Conservation (phyloP, 441 rosid species). For the Corymbia calophylla region DNA sequence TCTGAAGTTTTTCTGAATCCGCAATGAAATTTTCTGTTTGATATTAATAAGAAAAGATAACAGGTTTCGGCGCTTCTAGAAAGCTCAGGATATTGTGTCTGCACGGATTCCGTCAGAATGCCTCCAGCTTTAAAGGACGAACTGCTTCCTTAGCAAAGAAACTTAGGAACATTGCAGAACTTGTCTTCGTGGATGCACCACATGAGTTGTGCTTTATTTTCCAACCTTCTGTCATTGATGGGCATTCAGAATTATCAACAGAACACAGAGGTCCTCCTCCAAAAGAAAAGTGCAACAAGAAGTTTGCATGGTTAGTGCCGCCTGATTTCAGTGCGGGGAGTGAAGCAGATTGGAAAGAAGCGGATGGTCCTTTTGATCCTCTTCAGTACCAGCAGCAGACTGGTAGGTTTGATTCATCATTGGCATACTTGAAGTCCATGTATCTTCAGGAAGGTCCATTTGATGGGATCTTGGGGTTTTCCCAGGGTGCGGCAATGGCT, state of each 20-base stretch:
- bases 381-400: constrained; percentile 81
- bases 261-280: constrained; percentile 26
- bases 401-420: constrained; percentile 56
- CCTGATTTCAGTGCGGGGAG: constrained; percentile 28
- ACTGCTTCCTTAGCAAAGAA: constrained; percentile 89
- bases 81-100: constrained; percentile 82
- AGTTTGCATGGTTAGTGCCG: constrained; percentile 78
- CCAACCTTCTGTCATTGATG: constrained; percentile 25
- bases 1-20: not conserved
- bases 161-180: constrained; percentile 69
- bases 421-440: constrained; percentile 36
- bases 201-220: constrained; percentile 74
- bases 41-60: not conserved
- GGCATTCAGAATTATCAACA: constrained; percentile 11
- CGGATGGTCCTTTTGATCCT: constrained; percentile 62
- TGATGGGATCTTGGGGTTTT: constrained; percentile 89
- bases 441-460: constrained; percentile 66
- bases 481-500: constrained; percentile 94
- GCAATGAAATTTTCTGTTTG: not conserved
- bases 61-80: constrained; percentile 30
- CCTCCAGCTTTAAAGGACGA: constrained; percentile 88
- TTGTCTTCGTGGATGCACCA: constrained; percentile 72
- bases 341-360: constrained; percentile 45
- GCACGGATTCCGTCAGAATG: constrained; percentile 94
- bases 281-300: constrained; percentile 46